Conservation (phyloP, 768 basidiomycete species). For the Nevesoporus exiguus region DNA sequence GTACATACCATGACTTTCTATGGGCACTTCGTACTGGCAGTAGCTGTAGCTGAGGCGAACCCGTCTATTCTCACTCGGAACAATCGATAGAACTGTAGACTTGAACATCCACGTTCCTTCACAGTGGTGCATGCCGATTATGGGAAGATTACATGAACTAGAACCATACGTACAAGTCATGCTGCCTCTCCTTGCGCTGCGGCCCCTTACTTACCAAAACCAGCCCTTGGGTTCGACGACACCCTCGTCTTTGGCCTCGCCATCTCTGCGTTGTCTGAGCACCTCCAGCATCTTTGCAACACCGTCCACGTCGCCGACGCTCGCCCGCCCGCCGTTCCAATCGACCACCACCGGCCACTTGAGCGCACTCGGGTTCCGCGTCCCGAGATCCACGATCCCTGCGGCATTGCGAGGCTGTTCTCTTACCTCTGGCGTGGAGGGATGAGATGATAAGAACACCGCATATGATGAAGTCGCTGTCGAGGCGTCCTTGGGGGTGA, state of each 20-base stretch:
- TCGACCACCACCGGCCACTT: slow-evolving; percentile 83
- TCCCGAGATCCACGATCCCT: slow-evolving; percentile 48
- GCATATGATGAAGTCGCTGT: slow-evolving; percentile 27
- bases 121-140: no score
- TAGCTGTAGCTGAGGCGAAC: not conserved
- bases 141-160: not conserved
- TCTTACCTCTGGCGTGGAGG: slow-evolving; percentile 37
- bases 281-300: slow-evolving; percentile 66
- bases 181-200: not conserved
- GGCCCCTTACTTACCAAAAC: slow-evolving; percentile 46
- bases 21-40: not conserved
- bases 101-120: no score
- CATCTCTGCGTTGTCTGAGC: slow-evolving; percentile 63
- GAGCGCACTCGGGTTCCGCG: slow-evolving; percentile 54
- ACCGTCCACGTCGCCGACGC: slow-evolving; percentile 64
- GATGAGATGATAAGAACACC: slow-evolving; percentile 62
- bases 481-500: slow-evolving; percentile 34
- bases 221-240: slow-evolving; percentile 51
- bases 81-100: not conserved
- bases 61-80: not conserved
- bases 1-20: not conserved
- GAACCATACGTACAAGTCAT: not conserved
- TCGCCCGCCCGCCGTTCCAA: slow-evolving; percentile 64
- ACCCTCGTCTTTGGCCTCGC: slow-evolving; percentile 47
- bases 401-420: slow-evolving; percentile 41